These are phyloP conservation scores for Infundibulicybe gibba DNA, from an alignment of 768 basidiomycete species.

Conservation along the genomic window DNA sequence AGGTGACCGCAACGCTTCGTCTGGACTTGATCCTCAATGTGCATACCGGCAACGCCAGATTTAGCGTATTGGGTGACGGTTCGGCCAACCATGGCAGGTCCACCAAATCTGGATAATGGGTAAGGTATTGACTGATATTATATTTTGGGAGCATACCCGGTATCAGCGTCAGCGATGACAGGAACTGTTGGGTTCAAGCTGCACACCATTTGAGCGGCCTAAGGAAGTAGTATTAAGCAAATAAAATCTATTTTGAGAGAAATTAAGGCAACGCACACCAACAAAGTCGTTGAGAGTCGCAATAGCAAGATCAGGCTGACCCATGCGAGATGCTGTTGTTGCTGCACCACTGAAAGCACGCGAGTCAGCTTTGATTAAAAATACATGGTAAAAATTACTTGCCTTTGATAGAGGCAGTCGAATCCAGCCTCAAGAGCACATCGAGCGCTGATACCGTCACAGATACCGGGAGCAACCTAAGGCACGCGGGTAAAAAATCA, in stretches of 20 bases:
- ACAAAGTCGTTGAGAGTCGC: constrained; percentile 78
- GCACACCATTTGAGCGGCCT: constrained; percentile 71
- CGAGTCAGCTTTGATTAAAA: background rate
- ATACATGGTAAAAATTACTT: constrained; percentile 1
- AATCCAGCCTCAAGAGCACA: constrained; percentile 81
- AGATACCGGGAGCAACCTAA: constrained; percentile 75
- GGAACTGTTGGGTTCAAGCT: constrained; percentile 60
- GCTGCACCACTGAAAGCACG: constrained; percentile 55
- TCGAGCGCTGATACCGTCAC: constrained; percentile 77
- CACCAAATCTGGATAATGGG: constrained; percentile 49
- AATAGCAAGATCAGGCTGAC: constrained; percentile 77
- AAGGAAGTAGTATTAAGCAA: constrained; percentile 3
- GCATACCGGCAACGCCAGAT: constrained; percentile 69
- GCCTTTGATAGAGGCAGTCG: constrained; percentile 75
- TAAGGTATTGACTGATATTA: background rate
- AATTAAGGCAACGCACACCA: constrained; percentile 30
- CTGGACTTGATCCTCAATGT: constrained; percentile 83
- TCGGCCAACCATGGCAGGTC: constrained; percentile 71
- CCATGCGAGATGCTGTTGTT: constrained; percentile 75
- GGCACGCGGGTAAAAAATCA: background rate
- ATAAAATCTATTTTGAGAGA: background rate
- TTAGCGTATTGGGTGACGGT: constrained; percentile 69
- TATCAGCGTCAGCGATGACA: constrained; percentile 79
- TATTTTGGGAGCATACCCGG: constrained; percentile 42
- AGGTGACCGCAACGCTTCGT: constrained; percentile 81